Percentiles rank a stretch among this genome's conserved stretches.
phyloP scores from a whole-genome alignment of 208 protist species.

The Naegleria gruberi region DNA sequence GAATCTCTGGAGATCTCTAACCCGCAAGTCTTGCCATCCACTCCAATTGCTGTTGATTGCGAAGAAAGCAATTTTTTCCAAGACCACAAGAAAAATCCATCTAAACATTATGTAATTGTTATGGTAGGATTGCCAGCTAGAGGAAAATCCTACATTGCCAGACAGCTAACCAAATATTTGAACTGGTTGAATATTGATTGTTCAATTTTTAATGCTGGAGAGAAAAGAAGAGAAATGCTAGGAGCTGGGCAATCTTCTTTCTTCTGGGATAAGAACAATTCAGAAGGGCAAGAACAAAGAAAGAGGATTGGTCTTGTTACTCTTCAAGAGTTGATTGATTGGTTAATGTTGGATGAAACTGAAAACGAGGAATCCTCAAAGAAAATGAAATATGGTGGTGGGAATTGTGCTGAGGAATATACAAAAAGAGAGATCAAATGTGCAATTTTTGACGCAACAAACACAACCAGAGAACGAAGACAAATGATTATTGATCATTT shows the following conservation, averaged over 20 bases:
- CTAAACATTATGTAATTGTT: conserved; percentile 5
- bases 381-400: neutral
- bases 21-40: neutral
- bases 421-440: neutral
- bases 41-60: neutral
- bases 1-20: neutral
- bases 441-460: conserved; percentile 72
- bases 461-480: conserved; percentile 66
- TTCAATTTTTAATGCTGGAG: neutral
- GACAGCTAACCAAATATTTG: neutral
- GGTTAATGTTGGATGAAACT: neutral
- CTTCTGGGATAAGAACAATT: neutral
- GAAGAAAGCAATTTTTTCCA: neutral
- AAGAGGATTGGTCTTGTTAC: neutral
- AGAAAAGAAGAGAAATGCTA: conserved; percentile 2
- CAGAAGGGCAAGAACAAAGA: neutral
- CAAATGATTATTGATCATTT: conserved; percentile 58
- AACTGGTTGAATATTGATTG: neutral
- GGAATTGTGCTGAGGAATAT: neutral
- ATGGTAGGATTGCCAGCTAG: conserved; percentile 19
- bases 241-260: neutral
- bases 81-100: neutral
- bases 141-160: conserved; percentile 8
- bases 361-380: neutral
- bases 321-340: neutral